These are phyloP conservation scores for Proteromonas lacertae DNA, from an alignment of 352 stramenopile genomes.

Conservation along the genomic window DNA sequence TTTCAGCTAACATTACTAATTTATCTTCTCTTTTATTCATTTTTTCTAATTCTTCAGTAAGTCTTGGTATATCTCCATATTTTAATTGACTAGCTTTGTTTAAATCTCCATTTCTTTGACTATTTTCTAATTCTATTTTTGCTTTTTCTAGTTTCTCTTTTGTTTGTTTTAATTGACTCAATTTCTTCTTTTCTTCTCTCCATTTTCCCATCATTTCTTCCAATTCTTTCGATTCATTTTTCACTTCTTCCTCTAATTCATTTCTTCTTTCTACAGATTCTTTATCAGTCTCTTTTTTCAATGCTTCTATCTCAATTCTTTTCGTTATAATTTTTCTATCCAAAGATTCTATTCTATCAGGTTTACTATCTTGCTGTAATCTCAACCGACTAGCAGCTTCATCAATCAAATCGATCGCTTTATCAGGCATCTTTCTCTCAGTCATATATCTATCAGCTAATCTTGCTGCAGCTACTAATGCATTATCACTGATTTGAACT, in stretches of 20 bases:
- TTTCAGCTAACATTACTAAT: slow-evolving; percentile 13
- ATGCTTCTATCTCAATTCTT: slow-evolving; percentile 76
- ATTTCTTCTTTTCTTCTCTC: slow-evolving; percentile 25
- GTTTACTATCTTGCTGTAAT: slow-evolving; percentile 60
- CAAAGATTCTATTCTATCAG: slow-evolving; percentile 72
- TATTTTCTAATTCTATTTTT: slow-evolving; percentile 49
- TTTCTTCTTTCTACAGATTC: too few relatives aligned
- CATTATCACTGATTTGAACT: slow-evolving; percentile 58
- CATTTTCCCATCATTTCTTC: slow-evolving; percentile 42
- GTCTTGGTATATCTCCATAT: slow-evolving; percentile 56
- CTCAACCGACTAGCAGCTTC: slow-evolving; percentile 39
- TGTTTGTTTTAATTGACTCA: slow-evolving; percentile 26
- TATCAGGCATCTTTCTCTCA: slow-evolving; percentile 52
- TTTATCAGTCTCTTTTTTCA: too few relatives aligned
- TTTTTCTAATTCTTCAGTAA: slow-evolving; percentile 9
- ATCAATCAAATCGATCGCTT: slow-evolving; percentile 67
- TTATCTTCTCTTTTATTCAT: slow-evolving; percentile 8
- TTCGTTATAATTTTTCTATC: slow-evolving; percentile 61
- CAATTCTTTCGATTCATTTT: too few relatives aligned
- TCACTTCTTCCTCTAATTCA: too few relatives aligned
- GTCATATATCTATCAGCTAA: slow-evolving; percentile 63
- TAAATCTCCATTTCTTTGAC: slow-evolving; percentile 64
- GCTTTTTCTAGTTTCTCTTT: slow-evolving; percentile 49
- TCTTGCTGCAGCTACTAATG: slow-evolving; percentile 60
- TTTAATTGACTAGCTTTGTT: slow-evolving; percentile 69